Percentiles rank a stretch among this genome's conserved stretches.
Conservation (phyloP, 2,329 filamentous ascomycete genomes). For the Fusarium sp. region DNA sequence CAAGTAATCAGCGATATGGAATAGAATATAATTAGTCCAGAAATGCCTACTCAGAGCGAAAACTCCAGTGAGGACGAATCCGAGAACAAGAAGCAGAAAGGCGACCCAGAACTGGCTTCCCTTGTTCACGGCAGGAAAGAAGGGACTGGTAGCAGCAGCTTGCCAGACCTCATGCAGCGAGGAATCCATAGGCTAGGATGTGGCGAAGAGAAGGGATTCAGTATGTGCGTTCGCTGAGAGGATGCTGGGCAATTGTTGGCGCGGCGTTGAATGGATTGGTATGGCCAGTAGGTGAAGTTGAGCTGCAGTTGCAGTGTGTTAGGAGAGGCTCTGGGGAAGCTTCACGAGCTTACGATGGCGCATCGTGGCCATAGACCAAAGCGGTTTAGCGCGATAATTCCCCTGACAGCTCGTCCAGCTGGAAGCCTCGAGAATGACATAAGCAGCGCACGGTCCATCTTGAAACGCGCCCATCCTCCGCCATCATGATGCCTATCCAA, state of each 20-base stretch:
- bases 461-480: conserved; percentile 38
- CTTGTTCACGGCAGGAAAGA: conserved; percentile 84
- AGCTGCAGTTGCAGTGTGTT: conserved; percentile 28
- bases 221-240: not conserved
- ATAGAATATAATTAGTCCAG: not conserved
- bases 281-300: conserved; percentile 7
- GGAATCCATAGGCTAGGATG: conserved; percentile 73
- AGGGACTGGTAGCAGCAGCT: conserved; percentile 88
- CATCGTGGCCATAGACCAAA: conserved; percentile 52
- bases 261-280: conserved; percentile 17
- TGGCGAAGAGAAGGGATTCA: not conserved
- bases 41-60: conserved; percentile 83
- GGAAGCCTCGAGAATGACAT: conserved; percentile 40
- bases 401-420: not conserved
- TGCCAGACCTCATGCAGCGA: conserved; percentile 93
- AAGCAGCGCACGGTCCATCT: conserved; percentile 47
- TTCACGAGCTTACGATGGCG: conserved; percentile 47
- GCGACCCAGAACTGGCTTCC: conserved; percentile 85
- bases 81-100: conserved; percentile 79
- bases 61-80: conserved; percentile 78
- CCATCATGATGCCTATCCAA: conserved; percentile 37
- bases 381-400: conserved; percentile 46
- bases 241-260: not conserved
- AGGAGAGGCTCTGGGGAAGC: conserved; percentile 43
- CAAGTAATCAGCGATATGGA: conserved; percentile 37